Conservation (phyloP, 202 grass and related monocot species). For the Cymbopogon flexuosus region DNA sequence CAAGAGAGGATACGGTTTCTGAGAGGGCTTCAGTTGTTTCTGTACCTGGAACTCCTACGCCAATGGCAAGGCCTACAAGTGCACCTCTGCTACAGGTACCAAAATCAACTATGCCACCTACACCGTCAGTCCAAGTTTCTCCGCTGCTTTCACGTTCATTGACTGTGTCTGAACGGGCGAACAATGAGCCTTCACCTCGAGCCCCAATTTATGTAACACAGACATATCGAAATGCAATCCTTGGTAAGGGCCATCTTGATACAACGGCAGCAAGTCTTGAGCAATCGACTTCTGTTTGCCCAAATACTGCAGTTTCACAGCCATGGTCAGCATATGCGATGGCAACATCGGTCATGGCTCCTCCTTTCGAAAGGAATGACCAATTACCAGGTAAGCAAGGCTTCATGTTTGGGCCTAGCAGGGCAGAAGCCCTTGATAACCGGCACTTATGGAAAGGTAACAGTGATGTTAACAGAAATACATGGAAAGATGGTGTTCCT, state of each 20-base stretch:
- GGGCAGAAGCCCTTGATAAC: conserved; percentile 42
- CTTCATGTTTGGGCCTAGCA: conserved; percentile 59
- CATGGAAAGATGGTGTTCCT: conserved; percentile 32
- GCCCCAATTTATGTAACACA: conserved; percentile 50
- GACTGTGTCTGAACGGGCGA: conserved; percentile 32
- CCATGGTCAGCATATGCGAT: conserved; percentile 33
- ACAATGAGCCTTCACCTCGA: conserved; percentile 39
- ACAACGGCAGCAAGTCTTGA: conserved; percentile 32
- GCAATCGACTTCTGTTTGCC: conserved; percentile 40
- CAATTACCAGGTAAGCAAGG: conserved; percentile 38
- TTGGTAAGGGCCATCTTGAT: conserved; percentile 42
- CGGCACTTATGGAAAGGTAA: conserved; percentile 41
- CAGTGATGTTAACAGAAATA: conserved; percentile 39
- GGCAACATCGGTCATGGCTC: conserved; percentile 32
- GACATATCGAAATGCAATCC: conserved; percentile 71
- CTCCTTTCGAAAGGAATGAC: conserved; percentile 26
- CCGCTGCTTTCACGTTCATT: conserved; percentile 39
- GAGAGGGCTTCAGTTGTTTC: conserved; percentile 12
- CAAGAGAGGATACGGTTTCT: conserved; percentile 23
- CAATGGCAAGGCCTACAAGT: conserved; percentile 54
- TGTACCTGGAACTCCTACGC: conserved; percentile 17
- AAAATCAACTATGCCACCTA: conserved; percentile 42
- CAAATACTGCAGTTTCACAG: conserved; percentile 36
- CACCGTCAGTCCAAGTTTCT: conserved; percentile 29
- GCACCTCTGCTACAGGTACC: conserved; percentile 48